A percentile compares a stretch with the other conserved stretches of the same genome.
Evolutionary conservation across 441 rosid genomes (phyloP).

Genomic region (Gossypium schwendimanii): DNA sequence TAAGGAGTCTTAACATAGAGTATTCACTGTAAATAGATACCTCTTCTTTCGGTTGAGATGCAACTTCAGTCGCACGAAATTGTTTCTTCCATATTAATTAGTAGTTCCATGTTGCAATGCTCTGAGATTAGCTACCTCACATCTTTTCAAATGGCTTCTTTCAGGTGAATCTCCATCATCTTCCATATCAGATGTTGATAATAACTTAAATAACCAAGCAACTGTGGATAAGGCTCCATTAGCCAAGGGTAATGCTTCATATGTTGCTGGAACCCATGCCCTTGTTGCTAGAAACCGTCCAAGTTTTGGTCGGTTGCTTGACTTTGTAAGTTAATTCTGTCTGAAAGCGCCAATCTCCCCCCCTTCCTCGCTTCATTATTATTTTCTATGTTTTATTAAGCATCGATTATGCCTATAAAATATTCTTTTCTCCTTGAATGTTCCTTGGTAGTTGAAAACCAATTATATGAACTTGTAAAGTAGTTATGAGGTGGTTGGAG

Average conservation of each 20-base stretch:
- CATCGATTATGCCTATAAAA: neutral
- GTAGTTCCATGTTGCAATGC: neutral
- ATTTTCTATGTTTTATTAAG: neutral
- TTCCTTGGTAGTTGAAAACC: neutral
- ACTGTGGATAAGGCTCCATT: slow-evolving; percentile 40
- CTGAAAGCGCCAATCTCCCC: neutral
- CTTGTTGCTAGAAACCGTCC: slow-evolving; percentile 40
- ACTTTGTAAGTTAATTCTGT: slow-evolving; percentile 56
- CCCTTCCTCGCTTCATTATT: neutral
- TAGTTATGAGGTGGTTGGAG: neutral
- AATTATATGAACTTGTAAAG: neutral
- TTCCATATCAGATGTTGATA: slow-evolving; percentile 77
- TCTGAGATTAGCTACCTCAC: slow-evolving; percentile 4
- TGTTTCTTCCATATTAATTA: slow-evolving; percentile 1
- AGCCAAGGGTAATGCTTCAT: slow-evolving; percentile 41
- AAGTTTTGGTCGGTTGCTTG: slow-evolving; percentile 42
- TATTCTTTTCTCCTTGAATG: neutral
- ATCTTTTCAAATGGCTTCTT: slow-evolving; percentile 18
- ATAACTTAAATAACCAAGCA: slow-evolving; percentile 49
- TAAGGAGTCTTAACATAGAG: neutral
- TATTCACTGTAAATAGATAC: neutral
- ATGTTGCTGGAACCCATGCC: slow-evolving; percentile 41
- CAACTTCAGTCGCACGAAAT: neutral
- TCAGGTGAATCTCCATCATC: slow-evolving; percentile 92
- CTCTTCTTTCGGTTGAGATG: neutral